These are phyloP conservation scores for Torrubiellomyces zombiae DNA, from an alignment of 2,329 filamentous ascomycete species.

Conservation along the genomic window DNA sequence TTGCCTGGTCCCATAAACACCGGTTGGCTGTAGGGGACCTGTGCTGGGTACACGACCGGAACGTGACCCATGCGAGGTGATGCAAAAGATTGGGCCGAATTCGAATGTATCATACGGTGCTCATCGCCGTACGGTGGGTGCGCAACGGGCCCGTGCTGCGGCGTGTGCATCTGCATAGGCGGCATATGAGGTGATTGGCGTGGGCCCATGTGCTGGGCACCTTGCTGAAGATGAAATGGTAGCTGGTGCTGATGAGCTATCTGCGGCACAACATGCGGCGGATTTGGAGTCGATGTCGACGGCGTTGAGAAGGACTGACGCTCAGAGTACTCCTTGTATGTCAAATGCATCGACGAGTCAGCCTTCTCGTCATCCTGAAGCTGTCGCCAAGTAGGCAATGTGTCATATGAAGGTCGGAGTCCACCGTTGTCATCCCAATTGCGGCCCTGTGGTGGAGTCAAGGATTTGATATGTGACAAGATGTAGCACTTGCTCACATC, in stretches of 20 bases:
- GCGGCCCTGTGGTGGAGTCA: slow-evolving; percentile 33
- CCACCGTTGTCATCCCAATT: slow-evolving; percentile 65
- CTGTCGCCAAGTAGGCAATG: slow-evolving; percentile 69
- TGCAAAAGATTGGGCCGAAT: slow-evolving; percentile 68
- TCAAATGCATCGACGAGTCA: slow-evolving; percentile 45
- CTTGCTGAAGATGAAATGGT: slow-evolving; percentile 66
- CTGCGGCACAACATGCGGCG: slow-evolving; percentile 52
- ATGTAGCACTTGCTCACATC: slow-evolving; percentile 53
- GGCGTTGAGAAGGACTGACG: slow-evolving; percentile 37
- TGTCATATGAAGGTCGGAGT: slow-evolving; percentile 73
- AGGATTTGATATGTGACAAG: slow-evolving; percentile 34
- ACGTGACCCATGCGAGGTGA: slow-evolving; percentile 64
- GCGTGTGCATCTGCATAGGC: slow-evolving; percentile 59
- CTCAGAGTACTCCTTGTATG: slow-evolving; percentile 69
- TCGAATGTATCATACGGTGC: slow-evolving; percentile 77
- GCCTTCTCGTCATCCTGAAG: slow-evolving; percentile 53
- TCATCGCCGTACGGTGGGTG: slow-evolving; percentile 59
- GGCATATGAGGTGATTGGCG: slow-evolving; percentile 60
- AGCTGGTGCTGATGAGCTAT: slow-evolving; percentile 72
- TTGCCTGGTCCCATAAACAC: slow-evolving; percentile 55
- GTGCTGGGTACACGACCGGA: slow-evolving; percentile 53
- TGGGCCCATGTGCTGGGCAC: slow-evolving; percentile 48
- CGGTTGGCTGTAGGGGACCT: slow-evolving; percentile 55
- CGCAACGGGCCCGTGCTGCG: slow-evolving; percentile 51
- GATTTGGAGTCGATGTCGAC: slow-evolving; percentile 51